Evolutionary conservation across 2,329 filamentous ascomycete genomes (phyloP).

Genomic region (Diplodia mutila): DNA sequence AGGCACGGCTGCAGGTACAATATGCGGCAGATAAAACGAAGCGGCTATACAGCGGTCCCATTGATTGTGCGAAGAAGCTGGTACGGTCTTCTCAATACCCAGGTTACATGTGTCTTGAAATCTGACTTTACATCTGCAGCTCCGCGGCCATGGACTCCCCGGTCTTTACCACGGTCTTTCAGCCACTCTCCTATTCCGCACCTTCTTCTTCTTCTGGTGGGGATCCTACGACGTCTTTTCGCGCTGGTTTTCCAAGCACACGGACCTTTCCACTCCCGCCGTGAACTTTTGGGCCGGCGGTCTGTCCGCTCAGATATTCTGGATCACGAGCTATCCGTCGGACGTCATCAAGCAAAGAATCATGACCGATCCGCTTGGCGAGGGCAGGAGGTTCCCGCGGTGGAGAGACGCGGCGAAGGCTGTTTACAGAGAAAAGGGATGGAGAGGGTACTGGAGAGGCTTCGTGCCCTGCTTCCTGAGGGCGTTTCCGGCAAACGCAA

Average conservation of each 20-base stretch:
- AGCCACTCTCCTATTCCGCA: constrained; percentile 85
- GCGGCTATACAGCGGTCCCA: constrained; percentile 80
- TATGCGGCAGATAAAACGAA: constrained; percentile 80
- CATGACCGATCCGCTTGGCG: constrained; percentile 89
- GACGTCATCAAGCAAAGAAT: constrained; percentile 96
- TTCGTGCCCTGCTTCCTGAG: constrained; percentile 92
- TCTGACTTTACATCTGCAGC: background rate
- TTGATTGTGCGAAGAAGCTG: constrained; percentile 79
- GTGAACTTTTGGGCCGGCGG: constrained; percentile 98
- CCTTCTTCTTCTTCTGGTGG: constrained; percentile 99
- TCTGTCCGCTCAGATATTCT: constrained; percentile 90
- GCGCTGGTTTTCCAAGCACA: constrained; percentile 66
- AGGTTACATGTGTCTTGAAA: background rate
- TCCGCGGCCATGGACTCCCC: constrained; percentile 68
- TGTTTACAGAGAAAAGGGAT: constrained; percentile 76
- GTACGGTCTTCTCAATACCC: constrained; percentile 35
- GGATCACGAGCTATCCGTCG: constrained; percentile 87
- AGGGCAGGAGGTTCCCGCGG: constrained; percentile 63
- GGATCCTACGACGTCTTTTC: constrained; percentile 88
- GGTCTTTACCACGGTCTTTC: constrained; percentile 85
- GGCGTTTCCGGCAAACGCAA: constrained; percentile 94
- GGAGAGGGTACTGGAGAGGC: constrained; percentile 83
- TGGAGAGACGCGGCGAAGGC: constrained; percentile 81
- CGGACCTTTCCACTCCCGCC: constrained; percentile 72
- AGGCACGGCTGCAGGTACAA: constrained; percentile 91